Evolutionary conservation across 371 early-diverging fungal genomes (phyloP), one percentile per base, ranked within the genome.

Genomic region (Rhizopus sp.): DNA sequence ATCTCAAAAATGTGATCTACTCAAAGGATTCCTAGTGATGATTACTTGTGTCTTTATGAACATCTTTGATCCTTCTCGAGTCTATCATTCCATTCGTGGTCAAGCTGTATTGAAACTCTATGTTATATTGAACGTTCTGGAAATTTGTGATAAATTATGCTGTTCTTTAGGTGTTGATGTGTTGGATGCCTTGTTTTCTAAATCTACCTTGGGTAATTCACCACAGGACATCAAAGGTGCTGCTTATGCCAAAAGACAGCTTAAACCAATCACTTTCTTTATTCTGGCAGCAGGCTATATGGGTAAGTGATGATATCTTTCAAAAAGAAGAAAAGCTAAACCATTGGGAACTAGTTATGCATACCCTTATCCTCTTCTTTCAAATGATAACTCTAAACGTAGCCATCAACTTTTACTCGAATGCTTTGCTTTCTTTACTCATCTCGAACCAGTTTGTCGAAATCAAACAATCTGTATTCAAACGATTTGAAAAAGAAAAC

Each of bases 361-460:
- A 98, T 70, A 87, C 95, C 7, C 75, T 91, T 55, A 89, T 95
- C 15, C 73, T 98, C n/a, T 94, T 94, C 62, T 95, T 93, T 72
- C 94, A 97, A 76, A 90, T 94, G 79, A 92, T 98, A 65, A 93
- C 96, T 0, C 81, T 98, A 41, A 96, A 97, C 59, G 97, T 97
- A 4, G 92, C 98, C 4, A 89, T 97, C 66, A 98, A 99, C 69
- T 91, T 93, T 13, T 93, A 94, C 68, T 91, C 92, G 53, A 96
- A 96, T 67, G 92, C 94, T 3, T 74, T 99, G 33, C 70, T 98
- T 31, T 91, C 97, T 5, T 66, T 99, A 40, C 81, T 99, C 34
- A 85, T 99, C 44, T 92, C 93, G 17, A 98, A 97, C 60, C 99
- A 97, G 73, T 99, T 99, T 83, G 94, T 95, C 12, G 99, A 99